A percentile compares a stretch with the other conserved stretches of the same genome.
Conservation (phyloP, 805 yeast species). For the Myxozyma neglecta region DNA sequence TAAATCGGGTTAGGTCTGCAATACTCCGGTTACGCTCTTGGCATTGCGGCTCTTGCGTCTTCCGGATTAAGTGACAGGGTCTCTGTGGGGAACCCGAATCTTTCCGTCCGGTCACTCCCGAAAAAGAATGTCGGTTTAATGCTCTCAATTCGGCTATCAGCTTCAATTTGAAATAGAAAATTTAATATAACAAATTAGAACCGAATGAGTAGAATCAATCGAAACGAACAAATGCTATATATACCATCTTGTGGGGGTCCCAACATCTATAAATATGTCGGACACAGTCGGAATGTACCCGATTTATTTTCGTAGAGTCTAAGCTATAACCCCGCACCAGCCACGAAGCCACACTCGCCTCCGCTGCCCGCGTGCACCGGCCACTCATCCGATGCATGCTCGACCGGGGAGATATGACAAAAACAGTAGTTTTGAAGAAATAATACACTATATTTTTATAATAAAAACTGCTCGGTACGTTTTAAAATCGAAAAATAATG, state of each 20-base stretch:
- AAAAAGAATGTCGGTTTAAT: background rate
- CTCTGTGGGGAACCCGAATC: conserved; percentile 5
- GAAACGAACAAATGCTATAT: no score
- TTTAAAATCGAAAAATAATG: no score
- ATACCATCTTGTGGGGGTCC: no score
- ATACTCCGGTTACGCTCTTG: conserved; percentile 14
- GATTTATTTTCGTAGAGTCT: background rate
- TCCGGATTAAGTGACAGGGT: conserved; percentile 3
- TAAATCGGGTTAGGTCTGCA: conserved; percentile 1
- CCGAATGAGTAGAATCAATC: no score
- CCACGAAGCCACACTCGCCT: conserved; percentile 4
- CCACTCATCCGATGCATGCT: conserved; percentile 5
- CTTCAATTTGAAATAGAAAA: background rate
- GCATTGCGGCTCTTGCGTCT: background rate
- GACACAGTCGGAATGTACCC: conserved; percentile 3
- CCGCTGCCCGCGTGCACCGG: conserved; percentile 8
- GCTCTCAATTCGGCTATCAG: background rate
- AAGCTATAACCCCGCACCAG: conserved; percentile 1
- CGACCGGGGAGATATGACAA: background rate
- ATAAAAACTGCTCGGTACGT: no score
- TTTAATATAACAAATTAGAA: no score
- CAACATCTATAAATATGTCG: no score
- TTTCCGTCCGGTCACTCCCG: conserved; percentile 3
- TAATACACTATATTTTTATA: no score
- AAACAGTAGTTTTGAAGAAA: background rate